Conservation (phyloP, 1,139 yeast genomes). For the Nakaseomyces glabratus region DNA sequence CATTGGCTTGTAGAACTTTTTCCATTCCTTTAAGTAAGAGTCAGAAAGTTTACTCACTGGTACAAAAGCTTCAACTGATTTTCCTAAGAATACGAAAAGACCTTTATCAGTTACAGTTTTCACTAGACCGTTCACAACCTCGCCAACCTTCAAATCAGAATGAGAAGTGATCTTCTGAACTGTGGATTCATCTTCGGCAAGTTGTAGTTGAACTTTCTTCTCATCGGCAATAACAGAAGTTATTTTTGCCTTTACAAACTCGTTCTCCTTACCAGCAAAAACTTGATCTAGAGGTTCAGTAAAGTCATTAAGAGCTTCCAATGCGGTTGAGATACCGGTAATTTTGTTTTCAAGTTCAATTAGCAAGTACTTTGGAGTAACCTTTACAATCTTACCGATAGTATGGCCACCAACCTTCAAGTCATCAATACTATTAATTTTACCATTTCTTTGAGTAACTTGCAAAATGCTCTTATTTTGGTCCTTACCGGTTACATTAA, state of each 20-base stretch:
- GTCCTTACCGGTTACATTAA: slow-evolving; percentile 48
- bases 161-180: slow-evolving; percentile 45
- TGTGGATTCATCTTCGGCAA: slow-evolving; percentile 45
- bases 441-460: slow-evolving; percentile 43
- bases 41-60: slow-evolving; percentile 78
- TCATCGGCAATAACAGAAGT: slow-evolving; percentile 46
- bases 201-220: slow-evolving; percentile 53
- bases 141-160: slow-evolving; percentile 59
- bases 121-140: slow-evolving; percentile 69
- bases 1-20: slow-evolving; percentile 56
- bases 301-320: slow-evolving; percentile 75
- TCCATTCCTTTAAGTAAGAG: slow-evolving; percentile 78
- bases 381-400: slow-evolving; percentile 59
- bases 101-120: slow-evolving; percentile 72
- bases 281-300: slow-evolving; percentile 44
- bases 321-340: slow-evolving; percentile 58
- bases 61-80: slow-evolving; percentile 68
- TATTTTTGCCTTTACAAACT: slow-evolving; percentile 54
- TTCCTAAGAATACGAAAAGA: slow-evolving; percentile 67
- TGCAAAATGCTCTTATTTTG: slow-evolving; percentile 42
- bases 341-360: slow-evolving; percentile 58
- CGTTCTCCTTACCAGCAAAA: slow-evolving; percentile 41
- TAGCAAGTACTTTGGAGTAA: slow-evolving; percentile 53
- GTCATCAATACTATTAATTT: slow-evolving; percentile 40
- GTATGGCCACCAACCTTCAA: slow-evolving; percentile 48